phyloP scores from a whole-genome alignment of 352 stramenopile genomes.

The Elongisporangium undulatum region DNA sequence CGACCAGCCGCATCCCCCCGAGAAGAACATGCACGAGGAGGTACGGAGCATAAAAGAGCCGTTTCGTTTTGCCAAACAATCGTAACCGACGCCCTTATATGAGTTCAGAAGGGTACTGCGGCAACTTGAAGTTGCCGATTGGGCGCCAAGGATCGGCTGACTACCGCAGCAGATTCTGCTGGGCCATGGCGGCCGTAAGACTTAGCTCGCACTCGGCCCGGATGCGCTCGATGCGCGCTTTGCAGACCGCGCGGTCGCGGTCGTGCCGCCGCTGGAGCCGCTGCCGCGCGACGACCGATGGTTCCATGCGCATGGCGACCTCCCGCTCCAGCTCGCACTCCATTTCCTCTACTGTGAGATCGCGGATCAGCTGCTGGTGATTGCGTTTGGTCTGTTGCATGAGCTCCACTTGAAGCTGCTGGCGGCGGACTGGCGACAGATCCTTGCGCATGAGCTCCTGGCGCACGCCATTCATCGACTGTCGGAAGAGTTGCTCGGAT shows the following conservation, averaged over 20 bases:
- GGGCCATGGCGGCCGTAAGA: constrained; percentile 52
- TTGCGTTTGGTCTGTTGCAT: constrained; percentile 60
- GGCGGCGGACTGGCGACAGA: constrained; percentile 24
- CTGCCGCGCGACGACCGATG: constrained; percentile 29
- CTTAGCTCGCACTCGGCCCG: constrained; percentile 60
- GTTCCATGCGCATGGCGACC: constrained; percentile 44
- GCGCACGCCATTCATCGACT: constrained; percentile 46
- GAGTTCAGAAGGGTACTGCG: neutral
- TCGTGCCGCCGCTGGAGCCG: constrained; percentile 51
- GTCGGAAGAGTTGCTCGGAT: constrained; percentile 34
- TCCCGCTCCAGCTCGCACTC: constrained; percentile 58
- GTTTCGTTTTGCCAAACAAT: neutral
- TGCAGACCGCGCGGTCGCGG: constrained; percentile 45
- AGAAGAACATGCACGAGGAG: neutral
- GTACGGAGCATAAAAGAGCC: neutral
- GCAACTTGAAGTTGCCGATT: neutral
- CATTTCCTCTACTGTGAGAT: constrained; percentile 55
- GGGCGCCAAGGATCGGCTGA: neutral
- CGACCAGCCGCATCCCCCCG: neutral
- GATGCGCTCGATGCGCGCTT: constrained; percentile 57
- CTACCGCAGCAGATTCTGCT: constrained; percentile 73
- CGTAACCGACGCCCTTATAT: neutral
- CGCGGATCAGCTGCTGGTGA: constrained; percentile 49
- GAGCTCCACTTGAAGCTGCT: constrained; percentile 41
- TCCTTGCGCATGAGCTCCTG: constrained; percentile 39